Conservation (phyloP, 2,329 filamentous ascomycete genomes). For the Aspergillus fischeri region DNA sequence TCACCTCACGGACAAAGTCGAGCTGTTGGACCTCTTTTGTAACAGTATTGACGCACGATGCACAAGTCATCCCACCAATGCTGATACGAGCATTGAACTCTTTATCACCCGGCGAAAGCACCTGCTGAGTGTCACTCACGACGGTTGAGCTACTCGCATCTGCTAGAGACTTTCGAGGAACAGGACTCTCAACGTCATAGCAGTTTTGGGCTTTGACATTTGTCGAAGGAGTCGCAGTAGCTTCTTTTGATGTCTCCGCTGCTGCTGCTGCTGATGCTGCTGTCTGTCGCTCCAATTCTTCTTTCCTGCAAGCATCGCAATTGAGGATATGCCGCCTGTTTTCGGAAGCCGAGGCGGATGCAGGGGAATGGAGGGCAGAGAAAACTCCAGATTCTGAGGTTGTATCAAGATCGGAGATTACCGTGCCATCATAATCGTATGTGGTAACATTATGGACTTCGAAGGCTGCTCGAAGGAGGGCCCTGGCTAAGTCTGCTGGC, state of each 20-base stretch:
- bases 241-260: conserved; percentile 9
- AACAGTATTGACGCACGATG: conserved; percentile 62
- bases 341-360: conserved; percentile 16
- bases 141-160: not conserved
- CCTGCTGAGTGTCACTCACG: not conserved
- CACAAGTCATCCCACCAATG: conserved; percentile 70
- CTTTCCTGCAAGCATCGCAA: conserved; percentile 47
- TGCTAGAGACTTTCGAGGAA: not conserved
- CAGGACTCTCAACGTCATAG: conserved; percentile 5
- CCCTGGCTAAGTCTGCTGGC: conserved; percentile 31
- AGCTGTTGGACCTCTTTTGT: conserved; percentile 55
- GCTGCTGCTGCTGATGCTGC: not conserved
- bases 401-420: conserved; percentile 35
- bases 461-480: conserved; percentile 44
- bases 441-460: conserved; percentile 45
- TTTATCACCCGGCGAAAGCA: not conserved
- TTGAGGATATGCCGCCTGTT: conserved; percentile 44
- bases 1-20: conserved; percentile 55
- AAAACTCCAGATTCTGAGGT: conserved; percentile 21
- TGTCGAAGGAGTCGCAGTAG: not conserved
- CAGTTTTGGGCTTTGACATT: not conserved
- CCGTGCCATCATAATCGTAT: conserved; percentile 27
- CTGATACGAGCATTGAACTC: conserved; percentile 37
- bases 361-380: conserved; percentile 15
- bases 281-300: conserved; percentile 26